Evolutionary conservation across 495 filamentous ascomycete genomes (phyloP), one percentile per base, ranked within the genome.

Genomic region (Bathelium albidoporum): DNA sequence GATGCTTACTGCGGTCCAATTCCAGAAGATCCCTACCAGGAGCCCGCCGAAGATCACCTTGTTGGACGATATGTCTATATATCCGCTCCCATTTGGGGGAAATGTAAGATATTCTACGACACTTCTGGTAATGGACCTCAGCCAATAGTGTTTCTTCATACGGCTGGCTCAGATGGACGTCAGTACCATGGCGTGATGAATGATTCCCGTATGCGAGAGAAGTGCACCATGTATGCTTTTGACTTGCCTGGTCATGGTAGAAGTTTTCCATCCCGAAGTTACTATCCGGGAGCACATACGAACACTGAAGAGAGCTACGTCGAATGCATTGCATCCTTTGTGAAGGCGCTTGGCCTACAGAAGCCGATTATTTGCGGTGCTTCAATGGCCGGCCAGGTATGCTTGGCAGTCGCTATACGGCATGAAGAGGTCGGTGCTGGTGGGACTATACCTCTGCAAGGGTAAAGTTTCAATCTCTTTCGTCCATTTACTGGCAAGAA

Each of bases 101-200:
- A 68, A 55, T 66, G 66, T 62, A 76, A 76, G 62, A 55, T 74
- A 18, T 76, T 74, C 67, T 72, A 73, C 61, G 74, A 76, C 61
- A 59, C 60, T 12, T 67, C 69, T 20, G 74, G 74, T n/a, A 62
- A 68, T 32, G 74, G 74, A 14, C 62, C 67, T 26, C 71, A 74
- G 58, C 64, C 64, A 24, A 72, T 76, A 32, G 68, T 76, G 14
- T 76, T 76, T 61, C 67, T 74, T 32, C 74, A 76, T 53, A 76
- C 73, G 9, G 73, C 74, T 36, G 74, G 73, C 36, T 68, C 66
- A 12, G 74, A 76, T 59, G 67, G 71, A 28, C 52, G 74, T 34
- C 74, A 76, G 58, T 74, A 74, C 59, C 74, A 76, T 59, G 69
- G 72, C 5, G 72, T 76, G 14, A 72, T 76, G 73, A 76, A 76